Evolutionary conservation across 805 yeast species (phyloP).

Genomic region (Candida bentonensis): DNA sequence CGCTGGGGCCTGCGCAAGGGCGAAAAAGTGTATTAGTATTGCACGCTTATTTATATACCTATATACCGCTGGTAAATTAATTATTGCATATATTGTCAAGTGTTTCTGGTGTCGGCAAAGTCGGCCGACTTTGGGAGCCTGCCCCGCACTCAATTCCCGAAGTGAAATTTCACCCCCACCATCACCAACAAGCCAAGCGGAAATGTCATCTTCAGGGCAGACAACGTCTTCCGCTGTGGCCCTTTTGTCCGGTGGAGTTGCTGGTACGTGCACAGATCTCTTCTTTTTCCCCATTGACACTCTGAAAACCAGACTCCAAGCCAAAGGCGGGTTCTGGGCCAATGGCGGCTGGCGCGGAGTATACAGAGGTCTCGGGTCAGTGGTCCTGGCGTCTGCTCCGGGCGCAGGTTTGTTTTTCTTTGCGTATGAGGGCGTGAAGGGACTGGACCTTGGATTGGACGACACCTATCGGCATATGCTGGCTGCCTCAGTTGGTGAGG

Average conservation of each 20-base stretch:
- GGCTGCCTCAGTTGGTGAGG: conserved; percentile 79
- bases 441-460: conserved; percentile 3
- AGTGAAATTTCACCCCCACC: too few relatives aligned
- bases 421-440: conserved; percentile 69
- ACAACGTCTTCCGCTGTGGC: conserved; percentile 4
- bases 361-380: conserved; percentile 84
- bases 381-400: conserved; percentile 92
- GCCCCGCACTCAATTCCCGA: too few relatives aligned
- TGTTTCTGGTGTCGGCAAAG: too few relatives aligned
- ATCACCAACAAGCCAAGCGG: too few relatives aligned
- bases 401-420: conserved; percentile 62
- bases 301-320: conserved; percentile 84
- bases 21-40: too few relatives aligned
- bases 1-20: too few relatives aligned
- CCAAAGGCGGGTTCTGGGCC: conserved; percentile 80
- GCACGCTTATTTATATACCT: too few relatives aligned
- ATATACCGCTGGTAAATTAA: too few relatives aligned
- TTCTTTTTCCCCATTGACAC: conserved; percentile 96
- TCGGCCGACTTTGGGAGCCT: too few relatives aligned
- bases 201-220: conserved; percentile 21
- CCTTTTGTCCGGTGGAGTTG: conserved; percentile 57
- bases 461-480: conserved; percentile 48
- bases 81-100: too few relatives aligned
- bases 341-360: conserved; percentile 93
- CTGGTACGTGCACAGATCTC: conserved; percentile 92